Evolutionary conservation across 2,329 filamentous ascomycete genomes (phyloP), one percentile per base, ranked within the genome.

Genomic region (Harringtonia aguacate): DNA sequence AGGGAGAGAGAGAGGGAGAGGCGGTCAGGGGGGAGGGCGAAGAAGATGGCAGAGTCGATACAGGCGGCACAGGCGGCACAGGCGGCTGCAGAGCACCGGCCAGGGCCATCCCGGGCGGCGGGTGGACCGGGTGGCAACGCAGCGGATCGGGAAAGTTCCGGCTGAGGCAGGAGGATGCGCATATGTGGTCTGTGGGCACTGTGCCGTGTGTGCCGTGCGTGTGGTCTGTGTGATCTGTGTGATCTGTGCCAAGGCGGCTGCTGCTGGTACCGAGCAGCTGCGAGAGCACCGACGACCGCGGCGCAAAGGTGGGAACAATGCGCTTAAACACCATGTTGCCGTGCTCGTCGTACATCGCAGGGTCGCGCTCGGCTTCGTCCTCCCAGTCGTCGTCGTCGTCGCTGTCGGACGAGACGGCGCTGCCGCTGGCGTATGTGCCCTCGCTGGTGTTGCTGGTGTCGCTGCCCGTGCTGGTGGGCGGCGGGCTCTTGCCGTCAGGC

Each of bases 131-230:
- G 22, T 48, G 44, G 44, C 44, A 45, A 14, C 30, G 39, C 21
- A 48, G 46, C 4, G 48, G 48, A 20, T 48, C 37, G 28, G 43
- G 43, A n/a, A 35, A 27, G 27, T 14, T 33, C 17, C 8, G 28
- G n/a, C n/a, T 7, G n/a, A 8, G 33, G 31, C 3, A 38, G 17
- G n/a, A 21, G 14, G 22, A 8, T n/a, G 18, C 17, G 10, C 29
- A 22, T 31, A n/a, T n/a, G n/a, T n/a, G n/a, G n/a, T n/a, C n/a
- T n/a, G n/a, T n/a, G n/a, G n/a, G n/a, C n/a, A n/a, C n/a, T n/a
- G n/a, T n/a, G n/a, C n/a, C n/a, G n/a, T n/a, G n/a, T n/a, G n/a
- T n/a, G n/a, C n/a, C n/a, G n/a, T n/a, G n/a, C n/a, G n/a, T n/a
- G n/a, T n/a, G n/a, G n/a, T n/a, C n/a, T n/a, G n/a, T n/a, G n/a